phyloP scores from a whole-genome alignment of 2,329 filamentous ascomycete genomes.

The Pseudocercospora crystallina region DNA sequence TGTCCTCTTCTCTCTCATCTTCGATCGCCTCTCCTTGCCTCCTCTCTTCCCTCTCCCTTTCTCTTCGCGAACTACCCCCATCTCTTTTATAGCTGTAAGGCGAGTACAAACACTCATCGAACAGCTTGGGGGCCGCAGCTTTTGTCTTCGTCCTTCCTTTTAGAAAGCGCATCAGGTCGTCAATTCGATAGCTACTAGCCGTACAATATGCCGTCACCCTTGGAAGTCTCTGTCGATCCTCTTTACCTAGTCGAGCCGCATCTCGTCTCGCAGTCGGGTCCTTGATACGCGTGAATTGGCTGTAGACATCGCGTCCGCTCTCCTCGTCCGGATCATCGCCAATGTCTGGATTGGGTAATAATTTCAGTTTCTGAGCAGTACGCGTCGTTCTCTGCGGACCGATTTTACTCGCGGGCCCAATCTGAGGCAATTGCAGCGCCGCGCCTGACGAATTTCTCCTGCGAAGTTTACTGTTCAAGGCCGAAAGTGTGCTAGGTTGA shows the following conservation, averaged over 20 bases:
- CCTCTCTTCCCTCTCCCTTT: slow-evolving; percentile 26
- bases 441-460: slow-evolving; percentile 80
- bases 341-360: slow-evolving; percentile 87
- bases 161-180: slow-evolving; percentile 83
- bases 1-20: slow-evolving; percentile 21
- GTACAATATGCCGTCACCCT: slow-evolving; percentile 97
- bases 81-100: slow-evolving; percentile 73
- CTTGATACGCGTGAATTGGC: slow-evolving; percentile 96
- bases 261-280: slow-evolving; percentile 90
- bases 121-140: slow-evolving; percentile 82
- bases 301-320: slow-evolving; percentile 92
- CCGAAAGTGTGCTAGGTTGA: slow-evolving; percentile 65
- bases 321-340: slow-evolving; percentile 82
- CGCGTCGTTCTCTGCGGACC: slow-evolving; percentile 94
- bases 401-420: slow-evolving; percentile 64
- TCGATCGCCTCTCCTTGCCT: slow-evolving; percentile 10
- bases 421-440: slow-evolving; percentile 46
- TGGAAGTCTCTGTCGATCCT: slow-evolving; percentile 81
- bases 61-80: slow-evolving; percentile 25
- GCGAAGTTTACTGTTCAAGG: slow-evolving; percentile 82
- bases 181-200: slow-evolving; percentile 85
- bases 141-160: slow-evolving; percentile 78
- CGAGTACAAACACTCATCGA: slow-evolving; percentile 97
- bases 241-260: slow-evolving; percentile 88
- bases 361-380: slow-evolving; percentile 93